These are phyloP conservation scores for Cenchrus purpureus DNA, from an alignment of 176 grass and related monocot species.

Conservation along the genomic window DNA sequence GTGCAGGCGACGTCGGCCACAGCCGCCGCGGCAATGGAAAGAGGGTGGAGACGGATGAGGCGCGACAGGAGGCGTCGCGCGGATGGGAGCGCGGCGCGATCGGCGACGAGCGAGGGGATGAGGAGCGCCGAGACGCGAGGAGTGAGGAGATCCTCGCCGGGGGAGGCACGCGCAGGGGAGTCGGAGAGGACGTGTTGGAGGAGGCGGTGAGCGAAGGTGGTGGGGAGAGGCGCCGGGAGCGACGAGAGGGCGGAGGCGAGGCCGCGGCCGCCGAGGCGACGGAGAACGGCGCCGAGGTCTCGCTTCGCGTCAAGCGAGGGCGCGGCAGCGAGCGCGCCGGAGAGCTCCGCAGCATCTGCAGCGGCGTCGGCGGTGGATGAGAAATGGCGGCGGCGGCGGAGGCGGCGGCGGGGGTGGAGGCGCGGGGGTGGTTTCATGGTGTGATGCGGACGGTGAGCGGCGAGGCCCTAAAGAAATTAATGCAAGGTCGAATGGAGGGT, in stretches of 20 bases:
- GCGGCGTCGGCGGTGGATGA: slow-evolving; percentile 22
- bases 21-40: slow-evolving; percentile 36
- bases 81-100: slow-evolving; percentile 55
- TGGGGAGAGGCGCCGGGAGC: slow-evolving; percentile 42
- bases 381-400: not conserved
- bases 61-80: slow-evolving; percentile 44
- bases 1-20: slow-evolving; percentile 44
- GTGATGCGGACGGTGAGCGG: not conserved
- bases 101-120: slow-evolving; percentile 45
- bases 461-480: slow-evolving; percentile 12
- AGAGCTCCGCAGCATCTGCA: slow-evolving; percentile 1
- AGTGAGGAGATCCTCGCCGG: slow-evolving; percentile 41
- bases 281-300: slow-evolving; percentile 36
- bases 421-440: slow-evolving; percentile 61
- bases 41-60: slow-evolving; percentile 47
- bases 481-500: not conserved
- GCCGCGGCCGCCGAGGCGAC: slow-evolving; percentile 47
- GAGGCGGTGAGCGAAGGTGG: slow-evolving; percentile 33
- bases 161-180: slow-evolving; percentile 26
- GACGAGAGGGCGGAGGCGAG: slow-evolving; percentile 46
- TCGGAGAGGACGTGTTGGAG: slow-evolving; percentile 46
- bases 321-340: slow-evolving; percentile 27
- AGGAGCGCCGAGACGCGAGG: slow-evolving; percentile 65
- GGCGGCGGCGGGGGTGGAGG: not conserved
- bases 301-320: slow-evolving; percentile 39